Percentiles rank a stretch among this genome's conserved stretches.
phyloP scores from a whole-genome alignment of 441 rosid species.

The Isatis lusitanica region DNA sequence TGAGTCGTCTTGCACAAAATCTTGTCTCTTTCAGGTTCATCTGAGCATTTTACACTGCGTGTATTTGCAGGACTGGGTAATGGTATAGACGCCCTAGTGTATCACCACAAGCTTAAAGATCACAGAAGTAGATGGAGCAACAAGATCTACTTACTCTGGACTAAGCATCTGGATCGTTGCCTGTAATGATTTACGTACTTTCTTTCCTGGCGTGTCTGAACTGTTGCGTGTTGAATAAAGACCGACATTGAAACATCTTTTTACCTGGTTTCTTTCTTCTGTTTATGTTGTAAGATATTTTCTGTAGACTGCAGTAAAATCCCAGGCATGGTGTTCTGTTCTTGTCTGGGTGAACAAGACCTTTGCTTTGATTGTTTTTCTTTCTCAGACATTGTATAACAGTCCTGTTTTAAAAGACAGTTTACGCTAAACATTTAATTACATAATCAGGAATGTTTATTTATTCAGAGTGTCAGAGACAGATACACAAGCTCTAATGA shows the following conservation, averaged over 20 bases:
- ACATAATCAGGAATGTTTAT: conserved; percentile 13
- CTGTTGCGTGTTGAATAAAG: not conserved
- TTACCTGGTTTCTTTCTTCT: not conserved
- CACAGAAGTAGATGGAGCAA: conserved; percentile 13
- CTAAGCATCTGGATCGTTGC: not conserved
- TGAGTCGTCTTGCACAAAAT: conserved; percentile 27
- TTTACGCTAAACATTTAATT: not conserved
- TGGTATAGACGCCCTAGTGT: not conserved
- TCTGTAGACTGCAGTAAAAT: conserved; percentile 2
- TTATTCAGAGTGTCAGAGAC: conserved; percentile 11
- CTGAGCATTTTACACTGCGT: conserved; percentile 20
- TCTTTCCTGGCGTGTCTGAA: conserved; percentile 1
- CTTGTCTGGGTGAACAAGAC: conserved; percentile 17
- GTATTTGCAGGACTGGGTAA: conserved; percentile 25
- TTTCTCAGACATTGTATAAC: not conserved
- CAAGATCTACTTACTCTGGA: conserved; percentile 9
- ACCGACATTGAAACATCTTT: conserved; percentile 11
- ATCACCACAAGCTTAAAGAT: not conserved
- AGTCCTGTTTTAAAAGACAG: not conserved
- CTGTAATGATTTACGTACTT: not conserved
- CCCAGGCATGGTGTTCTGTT: conserved; percentile 19
- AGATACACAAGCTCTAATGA: not conserved
- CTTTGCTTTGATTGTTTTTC: not conserved
- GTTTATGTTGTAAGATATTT: conserved; percentile 14
- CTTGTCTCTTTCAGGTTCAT: conserved; percentile 11